These are phyloP conservation scores for Phytophthora sojae DNA, from an alignment of 352 stramenopile genomes.

Conservation along the genomic window DNA sequence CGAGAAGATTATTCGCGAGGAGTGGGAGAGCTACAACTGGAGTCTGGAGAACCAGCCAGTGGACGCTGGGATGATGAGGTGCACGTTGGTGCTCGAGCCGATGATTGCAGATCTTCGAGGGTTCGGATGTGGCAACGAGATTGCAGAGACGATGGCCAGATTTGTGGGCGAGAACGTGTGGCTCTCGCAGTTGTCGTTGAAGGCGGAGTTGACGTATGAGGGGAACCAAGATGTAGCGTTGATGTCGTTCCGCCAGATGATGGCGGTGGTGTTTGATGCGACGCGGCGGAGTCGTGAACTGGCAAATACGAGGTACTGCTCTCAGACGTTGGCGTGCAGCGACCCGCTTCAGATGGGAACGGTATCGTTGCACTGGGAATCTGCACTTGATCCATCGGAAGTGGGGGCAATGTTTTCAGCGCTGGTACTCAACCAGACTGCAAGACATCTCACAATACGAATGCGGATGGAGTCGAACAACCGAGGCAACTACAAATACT, in stretches of 20 bases:
- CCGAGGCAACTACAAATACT: background rate
- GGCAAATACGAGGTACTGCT: constrained; percentile 23
- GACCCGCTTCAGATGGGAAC: constrained; percentile 18
- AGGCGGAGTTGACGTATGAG: background rate
- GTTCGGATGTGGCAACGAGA: constrained; percentile 12
- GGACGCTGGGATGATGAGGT: constrained; percentile 15
- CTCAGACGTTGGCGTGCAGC: background rate
- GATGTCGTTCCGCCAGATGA: constrained; percentile 28
- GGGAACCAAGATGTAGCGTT: background rate
- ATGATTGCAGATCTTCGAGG: constrained; percentile 20
- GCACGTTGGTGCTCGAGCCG: constrained; percentile 25
- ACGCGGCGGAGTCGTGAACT: constrained; percentile 25
- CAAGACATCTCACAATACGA: constrained; percentile 13
- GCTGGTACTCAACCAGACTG: constrained; percentile 22
- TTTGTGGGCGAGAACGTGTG: constrained; percentile 30
- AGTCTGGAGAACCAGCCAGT: constrained; percentile 30
- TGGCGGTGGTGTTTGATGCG: constrained; percentile 22
- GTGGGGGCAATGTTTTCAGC: constrained; percentile 21
- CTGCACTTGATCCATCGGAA: constrained; percentile 3
- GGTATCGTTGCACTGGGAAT: constrained; percentile 11
- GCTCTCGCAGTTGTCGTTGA: constrained; percentile 19
- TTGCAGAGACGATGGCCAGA: constrained; percentile 23
- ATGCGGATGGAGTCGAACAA: constrained; percentile 11
- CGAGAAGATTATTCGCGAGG: constrained; percentile 20
- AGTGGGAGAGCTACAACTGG: constrained; percentile 26